Conservation (phyloP, 305 asterid species). For the Salvia sclarea region DNA sequence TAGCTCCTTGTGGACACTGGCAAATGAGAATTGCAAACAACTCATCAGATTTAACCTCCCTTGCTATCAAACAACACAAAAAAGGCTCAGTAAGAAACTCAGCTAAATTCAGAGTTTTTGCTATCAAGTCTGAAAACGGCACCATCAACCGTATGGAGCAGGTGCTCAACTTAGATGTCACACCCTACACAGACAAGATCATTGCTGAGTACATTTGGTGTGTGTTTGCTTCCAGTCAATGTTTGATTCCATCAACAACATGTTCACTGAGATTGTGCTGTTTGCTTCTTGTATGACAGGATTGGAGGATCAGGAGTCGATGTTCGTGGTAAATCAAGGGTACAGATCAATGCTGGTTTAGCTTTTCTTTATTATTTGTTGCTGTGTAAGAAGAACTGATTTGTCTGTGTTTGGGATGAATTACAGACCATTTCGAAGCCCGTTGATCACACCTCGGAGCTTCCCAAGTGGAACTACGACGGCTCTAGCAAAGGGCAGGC, state of each 20-base stretch:
- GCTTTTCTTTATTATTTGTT: conserved; percentile 12
- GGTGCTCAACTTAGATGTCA: conserved; percentile 76
- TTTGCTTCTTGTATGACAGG: conserved; percentile 42
- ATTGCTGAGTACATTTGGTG: conserved; percentile 96
- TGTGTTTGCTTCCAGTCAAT: background rate
- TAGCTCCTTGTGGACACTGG: too few species aligned
- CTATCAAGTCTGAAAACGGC: conserved; percentile 56
- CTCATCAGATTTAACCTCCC: conserved; percentile 72
- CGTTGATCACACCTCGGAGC: conserved; percentile 89
- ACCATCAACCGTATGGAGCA: conserved; percentile 83
- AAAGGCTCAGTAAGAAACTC: conserved; percentile 52
- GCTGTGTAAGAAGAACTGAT: too few species aligned
- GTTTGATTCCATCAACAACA: background rate
- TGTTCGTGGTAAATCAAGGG: conserved; percentile 93
- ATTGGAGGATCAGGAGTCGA: conserved; percentile 94
- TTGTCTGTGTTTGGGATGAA: background rate
- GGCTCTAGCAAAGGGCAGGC: conserved; percentile 99
- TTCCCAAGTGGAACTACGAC: conserved; percentile 95
- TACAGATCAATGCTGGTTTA: conserved; percentile 31
- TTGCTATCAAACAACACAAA: conserved; percentile 68
- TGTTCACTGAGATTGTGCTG: background rate
- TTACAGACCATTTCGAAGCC: conserved; percentile 78
- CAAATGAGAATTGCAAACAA: too few species aligned
- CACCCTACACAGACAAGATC: conserved; percentile 80
- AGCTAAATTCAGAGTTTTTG: conserved; percentile 63